Base-by-base conservation (phyloP, 345 rosid species). In the Melastoma malabathricum region DNA sequence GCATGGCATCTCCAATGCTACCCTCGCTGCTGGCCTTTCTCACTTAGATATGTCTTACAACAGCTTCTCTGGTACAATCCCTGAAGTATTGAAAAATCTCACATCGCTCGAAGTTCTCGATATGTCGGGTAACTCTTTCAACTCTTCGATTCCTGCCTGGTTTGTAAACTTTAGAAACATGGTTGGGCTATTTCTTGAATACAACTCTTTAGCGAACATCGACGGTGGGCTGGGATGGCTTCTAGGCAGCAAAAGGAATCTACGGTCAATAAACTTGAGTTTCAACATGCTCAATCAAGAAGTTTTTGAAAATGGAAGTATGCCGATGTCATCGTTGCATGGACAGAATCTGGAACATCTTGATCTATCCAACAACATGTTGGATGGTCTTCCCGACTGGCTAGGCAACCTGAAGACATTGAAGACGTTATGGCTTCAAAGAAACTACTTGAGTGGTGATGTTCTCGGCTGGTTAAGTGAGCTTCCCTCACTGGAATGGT, bases 31-130 rank as follows among this genome's bases (percentile, higher is more conserved):
- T 19, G 15, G 13, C 14, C 57, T 46, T 44, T 50, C 14, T 16
- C 46, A 0, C 27, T 44, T 59, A 1, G 62, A 59, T 23, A 48
- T 59, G 38, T 50, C 50, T 7, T 0, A 1, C 1, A 59, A 50
- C 29, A 6, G 2, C 25, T 15, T 50, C 10, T 3, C 6, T 27
- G 61, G 61, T 18, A 17, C 48, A n/a, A n/a, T 58, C 0, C n/a
- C 55, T 0, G 44, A 8, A 41, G 38, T 27, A 0, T 15, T 49
- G 17, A 39, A 17, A 0, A 58, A 58, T 41, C 19, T 50, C 47
- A 58, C 55, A 18, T 41, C 47, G 43, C 62, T 58, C 43, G 23
- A 2, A 0, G 6, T 10, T 23, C 62, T 57, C n/a, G 31, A 57
- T 47, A 18, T 57, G 18, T 57, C 60, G 2, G 7, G 3, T n/a